Percentiles rank a stretch among this genome's conserved stretches.
These are phyloP conservation scores for Petunia hybrid DNA, from an alignment of 305 asterid genomes.

Conservation along the genomic window DNA sequence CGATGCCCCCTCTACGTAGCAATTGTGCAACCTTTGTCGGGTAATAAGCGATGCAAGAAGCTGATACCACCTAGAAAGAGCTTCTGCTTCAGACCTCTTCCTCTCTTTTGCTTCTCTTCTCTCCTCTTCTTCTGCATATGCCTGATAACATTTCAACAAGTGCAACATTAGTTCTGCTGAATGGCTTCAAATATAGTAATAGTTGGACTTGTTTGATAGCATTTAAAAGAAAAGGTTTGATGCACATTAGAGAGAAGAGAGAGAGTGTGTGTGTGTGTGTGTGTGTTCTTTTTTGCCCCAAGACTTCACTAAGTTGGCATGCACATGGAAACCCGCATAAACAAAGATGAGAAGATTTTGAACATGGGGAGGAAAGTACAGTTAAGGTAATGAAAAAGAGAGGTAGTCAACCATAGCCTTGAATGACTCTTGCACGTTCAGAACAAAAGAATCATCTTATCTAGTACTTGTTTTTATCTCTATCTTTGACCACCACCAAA, in stretches of 20 bases:
- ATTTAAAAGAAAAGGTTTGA: neutral
- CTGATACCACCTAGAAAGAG: slow-evolving; percentile 95
- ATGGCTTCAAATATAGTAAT: neutral
- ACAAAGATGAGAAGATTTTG: neutral
- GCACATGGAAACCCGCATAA: neutral
- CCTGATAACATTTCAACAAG: slow-evolving; percentile 51
- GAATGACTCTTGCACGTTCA: neutral
- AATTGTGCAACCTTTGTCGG: slow-evolving; percentile 71
- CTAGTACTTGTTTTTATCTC: neutral
- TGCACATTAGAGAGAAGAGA: neutral
- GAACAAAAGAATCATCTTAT: neutral
- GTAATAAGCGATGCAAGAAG: slow-evolving; percentile 88
- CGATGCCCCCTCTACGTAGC: slow-evolving; percentile 58
- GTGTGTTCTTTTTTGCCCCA: neutral
- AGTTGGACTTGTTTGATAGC: neutral
- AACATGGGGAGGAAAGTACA: neutral
- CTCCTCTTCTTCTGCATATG: slow-evolving; percentile 84
- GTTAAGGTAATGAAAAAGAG: neutral
- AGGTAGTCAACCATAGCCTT: neutral
- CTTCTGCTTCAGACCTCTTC: slow-evolving; percentile 64
- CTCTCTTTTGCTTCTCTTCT: slow-evolving; percentile 79
- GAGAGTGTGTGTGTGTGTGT: neutral
- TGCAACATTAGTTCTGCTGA: slow-evolving; percentile 21
- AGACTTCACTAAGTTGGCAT: neutral
- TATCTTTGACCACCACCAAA: neutral